These are phyloP conservation scores for Lentinus brumalis DNA, from an alignment of 768 basidiomycete species.

Conservation along the genomic window DNA sequence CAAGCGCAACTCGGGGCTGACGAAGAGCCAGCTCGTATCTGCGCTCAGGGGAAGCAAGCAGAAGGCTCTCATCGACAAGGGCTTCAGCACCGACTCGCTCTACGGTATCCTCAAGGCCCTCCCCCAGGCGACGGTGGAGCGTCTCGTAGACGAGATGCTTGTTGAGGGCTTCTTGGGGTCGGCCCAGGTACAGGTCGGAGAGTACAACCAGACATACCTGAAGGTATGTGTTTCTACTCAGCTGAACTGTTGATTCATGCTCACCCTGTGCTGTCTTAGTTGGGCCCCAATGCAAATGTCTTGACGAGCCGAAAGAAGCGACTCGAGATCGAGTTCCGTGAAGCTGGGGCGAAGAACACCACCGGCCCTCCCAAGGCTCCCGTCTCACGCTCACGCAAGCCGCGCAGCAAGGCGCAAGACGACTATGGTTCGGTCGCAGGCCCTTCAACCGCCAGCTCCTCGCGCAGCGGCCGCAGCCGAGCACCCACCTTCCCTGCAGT, in stretches of 20 bases:
- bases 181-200: background rate
- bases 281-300: background rate
- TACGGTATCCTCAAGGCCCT: slow-evolving; percentile 60
- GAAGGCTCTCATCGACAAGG: slow-evolving; percentile 46
- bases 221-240: background rate
- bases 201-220: slow-evolving; percentile 6
- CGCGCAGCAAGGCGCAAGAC: background rate
- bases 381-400: background rate
- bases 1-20: slow-evolving; percentile 36
- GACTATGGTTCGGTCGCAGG: background rate
- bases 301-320: slow-evolving; percentile 1
- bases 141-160: slow-evolving; percentile 22
- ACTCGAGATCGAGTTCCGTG: slow-evolving; percentile 8
- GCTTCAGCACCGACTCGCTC: slow-evolving; percentile 46
- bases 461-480: background rate
- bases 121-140: slow-evolving; percentile 57
- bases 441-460: background rate
- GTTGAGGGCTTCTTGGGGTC: background rate
- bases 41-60: slow-evolving; percentile 68
- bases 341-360: background rate
- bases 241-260: background rate
- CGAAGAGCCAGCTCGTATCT: slow-evolving; percentile 58
- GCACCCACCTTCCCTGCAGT: background rate
- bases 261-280: background rate
- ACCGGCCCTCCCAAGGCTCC: too few relatives aligned